Conservation (phyloP, 2,329 filamentous ascomycete species). For the Tympanopsis confertula region DNA sequence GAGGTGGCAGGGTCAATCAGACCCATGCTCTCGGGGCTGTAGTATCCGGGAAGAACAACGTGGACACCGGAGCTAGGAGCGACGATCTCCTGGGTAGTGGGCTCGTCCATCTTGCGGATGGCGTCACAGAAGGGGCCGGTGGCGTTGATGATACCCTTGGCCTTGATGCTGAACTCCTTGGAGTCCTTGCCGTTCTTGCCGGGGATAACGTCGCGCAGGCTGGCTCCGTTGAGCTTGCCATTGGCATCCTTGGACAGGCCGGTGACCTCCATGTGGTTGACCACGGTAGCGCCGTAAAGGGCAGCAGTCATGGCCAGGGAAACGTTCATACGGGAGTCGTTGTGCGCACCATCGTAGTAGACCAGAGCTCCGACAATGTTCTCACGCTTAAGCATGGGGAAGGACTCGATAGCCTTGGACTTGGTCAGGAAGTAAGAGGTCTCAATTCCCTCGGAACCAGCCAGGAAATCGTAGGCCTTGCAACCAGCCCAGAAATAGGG, state of each 20-base stretch:
- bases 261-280: slow-evolving; percentile 74
- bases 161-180: slow-evolving; percentile 57
- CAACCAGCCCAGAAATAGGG: slow-evolving; percentile 62
- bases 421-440: slow-evolving; percentile 72
- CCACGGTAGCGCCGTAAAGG: slow-evolving; percentile 67
- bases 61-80: slow-evolving; percentile 75
- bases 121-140: slow-evolving; percentile 74
- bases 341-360: slow-evolving; percentile 80
- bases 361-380: slow-evolving; percentile 67
- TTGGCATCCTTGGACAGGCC: slow-evolving; percentile 57
- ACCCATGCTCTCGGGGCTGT: slow-evolving; percentile 70
- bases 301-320: slow-evolving; percentile 71
- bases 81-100: slow-evolving; percentile 57
- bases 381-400: slow-evolving; percentile 67
- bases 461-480: slow-evolving; percentile 72
- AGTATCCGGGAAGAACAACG: slow-evolving; percentile 68
- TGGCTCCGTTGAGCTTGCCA: slow-evolving; percentile 59
- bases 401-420: slow-evolving; percentile 65
- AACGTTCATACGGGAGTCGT: slow-evolving; percentile 80
- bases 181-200: slow-evolving; percentile 40
- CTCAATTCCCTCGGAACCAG: slow-evolving; percentile 72
- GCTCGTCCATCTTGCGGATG: slow-evolving; percentile 71
- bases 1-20: slow-evolving; percentile 72
- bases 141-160: slow-evolving; percentile 74
- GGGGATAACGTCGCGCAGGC: slow-evolving; percentile 48